Percentiles rank a stretch among this genome's conserved stretches.
Evolutionary conservation across 371 early-diverging fungal genomes (phyloP).

Genomic region (Mortierella sp.): DNA sequence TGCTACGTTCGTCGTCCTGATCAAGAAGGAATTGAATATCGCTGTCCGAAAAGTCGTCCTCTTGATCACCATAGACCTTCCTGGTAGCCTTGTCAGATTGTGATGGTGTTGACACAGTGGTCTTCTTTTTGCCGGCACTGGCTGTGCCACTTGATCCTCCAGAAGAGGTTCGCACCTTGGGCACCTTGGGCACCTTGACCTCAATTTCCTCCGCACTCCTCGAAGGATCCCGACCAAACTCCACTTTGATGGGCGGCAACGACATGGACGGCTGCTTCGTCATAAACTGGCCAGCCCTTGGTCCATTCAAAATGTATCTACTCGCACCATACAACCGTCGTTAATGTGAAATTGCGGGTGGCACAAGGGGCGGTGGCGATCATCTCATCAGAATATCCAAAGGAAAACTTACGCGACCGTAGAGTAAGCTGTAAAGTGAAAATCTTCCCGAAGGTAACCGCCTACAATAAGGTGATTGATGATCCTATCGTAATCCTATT

Average conservation of each 20-base stretch:
- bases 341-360: background rate
- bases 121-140: background rate
- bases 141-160: background rate
- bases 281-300: slow-evolving; percentile 23
- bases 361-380: background rate
- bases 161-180: background rate
- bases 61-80: background rate
- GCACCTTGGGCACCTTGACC: background rate
- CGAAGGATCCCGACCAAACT: slow-evolving; percentile 42
- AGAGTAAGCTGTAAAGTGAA: slow-evolving; percentile 70
- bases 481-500: slow-evolving; percentile 67
- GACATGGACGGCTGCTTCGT: slow-evolving; percentile 7
- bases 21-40: slow-evolving; percentile 15
- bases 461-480: slow-evolving; percentile 64
- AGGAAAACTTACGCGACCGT: slow-evolving; percentile 66
- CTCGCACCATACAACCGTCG: background rate
- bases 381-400: no score
- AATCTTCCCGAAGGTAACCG: slow-evolving; percentile 68
- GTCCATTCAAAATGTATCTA: slow-evolving; percentile 54
- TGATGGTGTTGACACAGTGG: background rate
- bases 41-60: background rate
- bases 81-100: background rate
- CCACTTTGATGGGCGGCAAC: slow-evolving; percentile 29
- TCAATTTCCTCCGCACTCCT: slow-evolving; percentile 23
- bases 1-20: background rate